Percentiles rank a stretch among this genome's conserved stretches.
Evolutionary conservation across 1,139 yeast species (phyloP).

Genomic region (Arxiozyma telluris): DNA sequence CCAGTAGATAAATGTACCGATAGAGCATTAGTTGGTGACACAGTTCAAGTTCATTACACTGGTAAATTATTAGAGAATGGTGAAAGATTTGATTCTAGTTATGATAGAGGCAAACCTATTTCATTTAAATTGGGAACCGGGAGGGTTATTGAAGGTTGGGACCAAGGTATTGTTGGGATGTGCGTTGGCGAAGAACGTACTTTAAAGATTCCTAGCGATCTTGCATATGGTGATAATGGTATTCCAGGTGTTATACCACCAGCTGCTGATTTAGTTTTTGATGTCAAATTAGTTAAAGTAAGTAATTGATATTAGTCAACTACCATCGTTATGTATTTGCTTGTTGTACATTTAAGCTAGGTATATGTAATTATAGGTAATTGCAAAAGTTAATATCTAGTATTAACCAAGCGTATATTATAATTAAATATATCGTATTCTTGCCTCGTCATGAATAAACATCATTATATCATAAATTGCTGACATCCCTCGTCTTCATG

Average conservation of each 20-base stretch:
- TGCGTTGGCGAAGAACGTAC: slow-evolving; percentile 82
- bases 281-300: slow-evolving; percentile 42
- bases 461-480: too few species aligned
- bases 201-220: slow-evolving; percentile 63
- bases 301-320: background rate
- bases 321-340: background rate
- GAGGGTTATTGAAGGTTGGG: slow-evolving; percentile 83
- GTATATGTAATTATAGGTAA: background rate
- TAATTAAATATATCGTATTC: background rate
- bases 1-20: slow-evolving; percentile 45
- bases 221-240: slow-evolving; percentile 72
- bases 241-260: slow-evolving; percentile 73
- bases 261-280: slow-evolving; percentile 55
- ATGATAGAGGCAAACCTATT: slow-evolving; percentile 55
- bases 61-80: slow-evolving; percentile 60
- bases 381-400: too few species aligned
- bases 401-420: background rate
- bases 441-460: background rate
- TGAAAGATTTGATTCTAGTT: slow-evolving; percentile 66
- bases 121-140: slow-evolving; percentile 63
- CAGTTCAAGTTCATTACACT: slow-evolving; percentile 62
- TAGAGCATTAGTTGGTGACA: slow-evolving; percentile 55
- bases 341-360: background rate
- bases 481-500: background rate
- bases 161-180: slow-evolving; percentile 69